Evolutionary conservation across 805 yeast genomes (phyloP), one percentile per base, ranked within the genome.

Genomic region (Zygosaccharomyces bisporus): DNA sequence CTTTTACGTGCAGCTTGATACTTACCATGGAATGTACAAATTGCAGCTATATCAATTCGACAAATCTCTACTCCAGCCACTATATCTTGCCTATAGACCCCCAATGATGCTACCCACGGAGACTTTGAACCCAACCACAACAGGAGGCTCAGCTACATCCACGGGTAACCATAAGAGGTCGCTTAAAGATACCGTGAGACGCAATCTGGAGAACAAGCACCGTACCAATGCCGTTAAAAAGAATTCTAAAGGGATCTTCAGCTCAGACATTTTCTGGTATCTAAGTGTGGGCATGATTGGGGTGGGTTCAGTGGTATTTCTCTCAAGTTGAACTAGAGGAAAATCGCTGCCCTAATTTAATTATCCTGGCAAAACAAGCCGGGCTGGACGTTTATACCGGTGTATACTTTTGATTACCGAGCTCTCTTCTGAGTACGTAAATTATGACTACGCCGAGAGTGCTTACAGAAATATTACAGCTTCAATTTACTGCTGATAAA

Each of bases 81-180:
- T 93, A 57, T 93, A 88, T 66, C 74, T 93, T 64, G 96, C 95
- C 2, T 93, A 90, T 71, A 77, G 77, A 56, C 99, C 99, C 4
- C 95, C 99, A 7, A 75, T 85, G 77, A 93, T 93, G 99, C 77
- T 93, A 48, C 99, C 99, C 17, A 93, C 98, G 0, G 68, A 63
- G 42, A 90, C 97, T 0, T 70, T 93, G 73, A 91, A 90, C 66
- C 99, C 99, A 17, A 86, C 95, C 2, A 70, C 71, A 34, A 59
- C 72, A 5, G 66, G 69, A 30, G 63, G 75, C 8, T 45, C 63
- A 3, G 53, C 72, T 4, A 47, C 68, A 37, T 50, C 69, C 9
- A 41, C 57, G 14, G 52, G 60, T 13, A 41, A 69, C 55, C 53
- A 63, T 56, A 65, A 70, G 39, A 63, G 68, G 55, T 61, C 68